phyloP scores from a whole-genome alignment of 1,139 yeast genomes.

The Kodamaea sp. region DNA sequence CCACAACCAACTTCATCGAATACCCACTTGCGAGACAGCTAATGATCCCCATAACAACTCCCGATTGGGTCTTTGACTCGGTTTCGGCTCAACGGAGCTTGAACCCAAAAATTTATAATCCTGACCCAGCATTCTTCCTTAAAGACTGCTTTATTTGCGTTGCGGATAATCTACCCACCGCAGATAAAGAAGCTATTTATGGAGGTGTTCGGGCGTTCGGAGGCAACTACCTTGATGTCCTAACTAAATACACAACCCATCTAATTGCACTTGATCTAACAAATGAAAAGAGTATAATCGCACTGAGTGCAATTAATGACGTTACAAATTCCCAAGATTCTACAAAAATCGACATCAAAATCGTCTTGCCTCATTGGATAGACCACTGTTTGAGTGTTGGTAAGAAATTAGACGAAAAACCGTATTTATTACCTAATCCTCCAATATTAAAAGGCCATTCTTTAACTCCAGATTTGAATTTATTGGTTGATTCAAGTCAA shows the following conservation, averaged over 20 bases:
- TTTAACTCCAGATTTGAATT: constrained; percentile 14
- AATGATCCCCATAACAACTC: constrained; percentile 67
- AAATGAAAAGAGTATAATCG: constrained; percentile 48
- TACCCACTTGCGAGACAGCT: constrained; percentile 47
- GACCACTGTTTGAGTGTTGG: constrained; percentile 62
- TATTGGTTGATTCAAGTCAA: constrained; percentile 11
- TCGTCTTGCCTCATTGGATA: constrained; percentile 76
- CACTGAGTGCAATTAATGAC: constrained; percentile 35
- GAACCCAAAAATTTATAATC: constrained; percentile 55
- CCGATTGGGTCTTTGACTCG: constrained; percentile 61
- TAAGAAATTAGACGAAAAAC: constrained; percentile 47
- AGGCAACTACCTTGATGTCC: constrained; percentile 62
- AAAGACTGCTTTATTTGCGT: constrained; percentile 60
- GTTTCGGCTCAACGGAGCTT: constrained; percentile 39
- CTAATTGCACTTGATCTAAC: constrained; percentile 55
- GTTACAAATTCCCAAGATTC: constrained; percentile 17
- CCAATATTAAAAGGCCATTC: constrained; percentile 13
- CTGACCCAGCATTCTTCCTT: constrained; percentile 65
- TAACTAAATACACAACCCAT: constrained; percentile 76
- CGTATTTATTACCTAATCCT: constrained; percentile 45
- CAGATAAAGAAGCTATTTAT: constrained; percentile 62
- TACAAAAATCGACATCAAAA: constrained; percentile 43
- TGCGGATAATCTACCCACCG: constrained; percentile 52
- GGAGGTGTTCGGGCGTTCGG: constrained; percentile 73
- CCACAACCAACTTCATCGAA: constrained; percentile 51